These are phyloP conservation scores for Chamaenerion angustifolium DNA, from an alignment of 345 rosid species.

Conservation along the genomic window DNA sequence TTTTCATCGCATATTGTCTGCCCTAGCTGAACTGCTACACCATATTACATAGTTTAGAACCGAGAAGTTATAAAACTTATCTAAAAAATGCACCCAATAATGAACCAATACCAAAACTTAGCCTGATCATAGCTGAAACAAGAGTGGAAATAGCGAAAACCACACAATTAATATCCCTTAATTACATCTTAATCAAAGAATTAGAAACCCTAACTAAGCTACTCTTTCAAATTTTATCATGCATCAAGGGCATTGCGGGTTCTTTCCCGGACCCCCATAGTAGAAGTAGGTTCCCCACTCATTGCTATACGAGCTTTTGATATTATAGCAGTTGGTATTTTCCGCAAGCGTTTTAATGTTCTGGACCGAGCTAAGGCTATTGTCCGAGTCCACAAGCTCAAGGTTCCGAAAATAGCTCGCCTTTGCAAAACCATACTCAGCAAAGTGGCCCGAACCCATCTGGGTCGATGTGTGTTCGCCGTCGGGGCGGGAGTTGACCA, in stretches of 20 bases:
- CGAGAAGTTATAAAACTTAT: no score
- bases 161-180: no score
- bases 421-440: slow-evolving; percentile 72
- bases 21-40: no score
- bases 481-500: slow-evolving; percentile 72
- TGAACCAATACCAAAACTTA: no score
- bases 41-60: no score
- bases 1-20: no score
- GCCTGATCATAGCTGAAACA: no score
- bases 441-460: slow-evolving; percentile 93
- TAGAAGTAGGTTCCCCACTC: slow-evolving; percentile 93
- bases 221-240: no score
- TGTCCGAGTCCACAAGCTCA: slow-evolving; percentile 79
- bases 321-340: slow-evolving; percentile 79
- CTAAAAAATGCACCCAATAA: no score
- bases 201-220: no score
- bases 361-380: slow-evolving; percentile 55
- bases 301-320: slow-evolving; percentile 52
- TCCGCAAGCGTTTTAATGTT: slow-evolving; percentile 67
- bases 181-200: no score
- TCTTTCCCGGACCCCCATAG: slow-evolving; percentile 89
- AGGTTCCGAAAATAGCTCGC: slow-evolving; percentile 84
- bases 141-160: no score
- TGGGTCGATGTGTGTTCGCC: slow-evolving; percentile 81
- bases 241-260: slow-evolving; percentile 60